These are phyloP conservation scores for Hygrophoropsis aurantiaca DNA, from an alignment of 768 basidiomycete genomes.

Conservation along the genomic window DNA sequence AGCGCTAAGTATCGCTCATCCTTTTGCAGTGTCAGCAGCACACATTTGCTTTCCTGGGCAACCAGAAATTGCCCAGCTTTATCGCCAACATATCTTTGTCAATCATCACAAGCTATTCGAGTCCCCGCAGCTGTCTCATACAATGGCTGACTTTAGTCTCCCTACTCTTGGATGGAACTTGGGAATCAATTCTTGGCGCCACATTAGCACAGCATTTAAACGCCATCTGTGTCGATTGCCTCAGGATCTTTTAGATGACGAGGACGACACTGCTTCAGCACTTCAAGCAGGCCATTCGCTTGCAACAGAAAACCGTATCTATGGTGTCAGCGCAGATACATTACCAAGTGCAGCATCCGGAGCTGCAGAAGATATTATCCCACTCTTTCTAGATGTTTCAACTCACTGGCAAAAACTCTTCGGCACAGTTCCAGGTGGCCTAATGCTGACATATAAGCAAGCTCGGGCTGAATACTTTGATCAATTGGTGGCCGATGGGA, in stretches of 20 bases:
- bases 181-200: constrained; percentile 11
- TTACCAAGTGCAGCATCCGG: constrained; percentile 12
- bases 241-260: constrained; percentile 3
- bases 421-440: constrained; percentile 23
- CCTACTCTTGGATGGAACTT: constrained; percentile 7
- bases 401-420: constrained; percentile 19
- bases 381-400: constrained; percentile 22
- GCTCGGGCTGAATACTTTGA: constrained; percentile 4
- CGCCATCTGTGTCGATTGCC: constrained; percentile 11
- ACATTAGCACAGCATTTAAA: constrained; percentile 22
- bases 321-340: constrained; percentile 27
- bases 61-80: neutral
- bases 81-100: constrained; percentile 16
- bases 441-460: constrained; percentile 9
- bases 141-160: constrained; percentile 2
- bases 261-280: constrained; percentile 13
- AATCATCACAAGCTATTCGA: constrained; percentile 15
- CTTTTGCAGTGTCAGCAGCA: constrained; percentile 11
- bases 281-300: constrained; percentile 26
- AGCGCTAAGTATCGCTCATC: constrained; percentile 19
- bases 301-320: constrained; percentile 22
- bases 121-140: constrained; percentile 1
- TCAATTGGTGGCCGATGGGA: neutral
- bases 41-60: neutral
- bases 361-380: constrained; percentile 23